phyloP scores from a whole-genome alignment of 73 alveolate genomes.

The Tetrahymena malaccensis region DNA sequence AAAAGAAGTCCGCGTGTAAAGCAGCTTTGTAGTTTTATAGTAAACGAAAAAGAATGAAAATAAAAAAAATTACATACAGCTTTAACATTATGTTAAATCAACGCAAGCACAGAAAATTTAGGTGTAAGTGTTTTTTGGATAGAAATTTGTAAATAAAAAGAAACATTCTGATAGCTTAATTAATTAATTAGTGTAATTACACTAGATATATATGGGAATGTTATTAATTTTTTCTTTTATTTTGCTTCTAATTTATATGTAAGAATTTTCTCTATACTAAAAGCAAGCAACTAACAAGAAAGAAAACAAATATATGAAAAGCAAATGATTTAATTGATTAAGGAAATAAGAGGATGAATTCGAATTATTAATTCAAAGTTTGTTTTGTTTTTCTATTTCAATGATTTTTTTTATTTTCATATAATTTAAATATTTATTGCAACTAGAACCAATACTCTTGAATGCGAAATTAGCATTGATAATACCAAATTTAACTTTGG shows the following conservation, averaged over 20 bases:
- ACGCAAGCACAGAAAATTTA: background rate
- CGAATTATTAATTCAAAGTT: too few relatives aligned
- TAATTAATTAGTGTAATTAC: background rate
- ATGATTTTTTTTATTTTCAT: background rate
- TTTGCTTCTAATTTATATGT: background rate
- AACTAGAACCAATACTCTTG: background rate
- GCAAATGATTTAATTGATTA: too few relatives aligned
- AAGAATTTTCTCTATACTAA: too few relatives aligned
- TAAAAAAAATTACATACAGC: background rate
- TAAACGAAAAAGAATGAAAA: background rate
- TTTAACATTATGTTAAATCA: background rate
- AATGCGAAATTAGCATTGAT: background rate
- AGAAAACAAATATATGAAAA: background rate
- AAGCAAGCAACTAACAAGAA: too few relatives aligned
- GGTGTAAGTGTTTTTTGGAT: background rate
- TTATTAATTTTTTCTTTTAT: background rate
- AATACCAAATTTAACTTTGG: background rate
- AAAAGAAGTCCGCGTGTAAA: background rate
- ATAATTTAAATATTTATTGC: too few relatives aligned
- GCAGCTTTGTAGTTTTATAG: background rate
- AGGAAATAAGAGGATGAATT: background rate
- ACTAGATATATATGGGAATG: background rate
- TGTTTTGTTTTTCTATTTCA: background rate
- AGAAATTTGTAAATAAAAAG: background rate
- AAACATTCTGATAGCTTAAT: background rate